Conservation (phyloP, 1,139 yeast genomes). For the Meyerozyma guilliermondii region DNA sequence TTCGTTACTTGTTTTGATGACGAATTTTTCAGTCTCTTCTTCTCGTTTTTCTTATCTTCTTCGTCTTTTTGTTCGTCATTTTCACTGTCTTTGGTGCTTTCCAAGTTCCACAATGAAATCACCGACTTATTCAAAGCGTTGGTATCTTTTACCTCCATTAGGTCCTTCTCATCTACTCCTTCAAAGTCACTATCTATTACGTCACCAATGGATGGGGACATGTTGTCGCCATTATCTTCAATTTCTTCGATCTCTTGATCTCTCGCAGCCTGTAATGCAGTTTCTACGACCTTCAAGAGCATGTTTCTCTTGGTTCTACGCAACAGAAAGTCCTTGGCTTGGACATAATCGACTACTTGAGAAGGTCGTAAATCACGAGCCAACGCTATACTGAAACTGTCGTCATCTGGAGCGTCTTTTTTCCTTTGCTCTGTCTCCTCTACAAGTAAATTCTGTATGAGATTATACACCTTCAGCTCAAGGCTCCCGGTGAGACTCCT, state of each 20-base stretch:
- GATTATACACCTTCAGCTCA: slow-evolving; percentile 47
- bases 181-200: slow-evolving; percentile 31
- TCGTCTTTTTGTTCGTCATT: slow-evolving; percentile 5
- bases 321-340: slow-evolving; percentile 57
- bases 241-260: slow-evolving; percentile 42
- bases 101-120: slow-evolving; percentile 59
- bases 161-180: slow-evolving; percentile 31
- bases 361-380: slow-evolving; percentile 52
- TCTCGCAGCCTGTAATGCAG: slow-evolving; percentile 41
- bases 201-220: slow-evolving; percentile 19
- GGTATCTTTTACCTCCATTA: slow-evolving; percentile 56
- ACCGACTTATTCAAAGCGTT: slow-evolving; percentile 76
- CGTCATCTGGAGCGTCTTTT: slow-evolving; percentile 9
- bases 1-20: slow-evolving; percentile 17
- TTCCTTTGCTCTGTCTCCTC: slow-evolving; percentile 46
- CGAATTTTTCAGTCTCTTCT: slow-evolving; percentile 5
- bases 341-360: slow-evolving; percentile 53
- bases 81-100: slow-evolving; percentile 8
- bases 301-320: slow-evolving; percentile 57
- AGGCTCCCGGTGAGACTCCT: slow-evolving; percentile 25
- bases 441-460: slow-evolving; percentile 47
- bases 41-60: slow-evolving; percentile 9
- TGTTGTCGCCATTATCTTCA: slow-evolving; percentile 22
- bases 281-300: slow-evolving; percentile 55
- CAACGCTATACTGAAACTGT: slow-evolving; percentile 38